Evolutionary conservation across 140 eudicot species (phyloP).

Genomic region (Erigeron philadelphicus): DNA sequence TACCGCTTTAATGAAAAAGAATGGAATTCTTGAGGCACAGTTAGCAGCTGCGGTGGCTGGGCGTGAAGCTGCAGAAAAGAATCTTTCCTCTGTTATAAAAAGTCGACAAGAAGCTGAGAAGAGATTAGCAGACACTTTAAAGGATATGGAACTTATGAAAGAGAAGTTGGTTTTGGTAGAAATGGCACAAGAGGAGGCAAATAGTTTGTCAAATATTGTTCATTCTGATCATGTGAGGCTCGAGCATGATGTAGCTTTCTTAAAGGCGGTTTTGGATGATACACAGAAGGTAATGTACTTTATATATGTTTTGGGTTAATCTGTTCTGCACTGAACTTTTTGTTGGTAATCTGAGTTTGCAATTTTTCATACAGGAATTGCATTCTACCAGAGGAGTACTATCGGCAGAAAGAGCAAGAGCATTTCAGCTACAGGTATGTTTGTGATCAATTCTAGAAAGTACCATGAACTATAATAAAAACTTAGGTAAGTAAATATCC

Average conservation of each 20-base stretch:
- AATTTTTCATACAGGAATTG: conserved; percentile 49
- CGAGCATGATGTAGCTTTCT: conserved; percentile 94
- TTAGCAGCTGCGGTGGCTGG: conserved; percentile 63
- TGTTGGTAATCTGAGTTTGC: neutral
- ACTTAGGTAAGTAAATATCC: too few species aligned
- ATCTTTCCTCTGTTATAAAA: conserved; percentile 49
- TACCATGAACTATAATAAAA: too few species aligned
- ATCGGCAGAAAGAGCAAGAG: conserved; percentile 85
- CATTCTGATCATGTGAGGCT: conserved; percentile 89
- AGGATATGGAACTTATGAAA: conserved; percentile 72
- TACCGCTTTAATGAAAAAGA: conserved; percentile 57
- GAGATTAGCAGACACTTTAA: conserved; percentile 49
- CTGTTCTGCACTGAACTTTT: neutral
- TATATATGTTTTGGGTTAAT: conserved; percentile 1
- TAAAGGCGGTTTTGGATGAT: conserved; percentile 88
- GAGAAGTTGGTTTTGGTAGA: conserved; percentile 71
- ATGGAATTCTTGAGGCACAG: conserved; percentile 81
- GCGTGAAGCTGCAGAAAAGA: conserved; percentile 87
- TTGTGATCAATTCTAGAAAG: neutral
- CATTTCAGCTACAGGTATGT: conserved; percentile 84
- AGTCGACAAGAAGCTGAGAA: conserved; percentile 74
- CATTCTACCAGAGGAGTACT: conserved; percentile 90
- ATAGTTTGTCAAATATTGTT: conserved; percentile 75
- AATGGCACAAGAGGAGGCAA: conserved; percentile 88
- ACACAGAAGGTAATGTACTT: conserved; percentile 69